Conservation (phyloP, 306 rosid genomes). For the Acacia confusa region DNA sequence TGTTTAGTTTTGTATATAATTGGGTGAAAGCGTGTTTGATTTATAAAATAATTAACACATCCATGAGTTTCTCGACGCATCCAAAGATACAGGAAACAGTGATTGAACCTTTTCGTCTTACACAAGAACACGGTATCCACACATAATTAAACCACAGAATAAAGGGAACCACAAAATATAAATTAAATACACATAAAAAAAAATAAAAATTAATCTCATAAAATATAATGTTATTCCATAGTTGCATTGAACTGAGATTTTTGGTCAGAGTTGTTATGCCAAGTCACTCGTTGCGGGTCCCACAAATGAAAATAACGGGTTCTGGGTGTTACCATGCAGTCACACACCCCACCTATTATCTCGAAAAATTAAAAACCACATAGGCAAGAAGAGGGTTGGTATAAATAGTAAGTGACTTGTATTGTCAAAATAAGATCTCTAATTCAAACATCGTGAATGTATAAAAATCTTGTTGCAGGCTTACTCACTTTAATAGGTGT, state of each 20-base stretch:
- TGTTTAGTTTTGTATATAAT: not conserved
- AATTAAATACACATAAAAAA: not conserved
- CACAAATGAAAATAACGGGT: not conserved
- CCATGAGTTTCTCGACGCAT: not conserved
- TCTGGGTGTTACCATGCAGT: too few species aligned
- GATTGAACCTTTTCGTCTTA: not conserved
- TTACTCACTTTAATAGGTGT: too few species aligned
- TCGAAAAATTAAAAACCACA: too few species aligned
- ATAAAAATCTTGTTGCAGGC: too few species aligned
- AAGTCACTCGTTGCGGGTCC: not conserved
- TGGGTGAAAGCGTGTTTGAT: not conserved
- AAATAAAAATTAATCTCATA: too few species aligned
- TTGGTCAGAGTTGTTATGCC: not conserved
- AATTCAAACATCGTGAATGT: too few species aligned
- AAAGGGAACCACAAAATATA: not conserved
- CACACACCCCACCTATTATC: too few species aligned
- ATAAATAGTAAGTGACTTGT: too few species aligned
- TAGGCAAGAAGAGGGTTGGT: too few species aligned
- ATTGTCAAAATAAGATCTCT: too few species aligned
- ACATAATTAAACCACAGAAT: not conserved
- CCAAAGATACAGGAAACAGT: not conserved
- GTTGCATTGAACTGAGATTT: not conserved
- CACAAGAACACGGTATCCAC: not conserved
- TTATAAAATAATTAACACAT: not conserved
- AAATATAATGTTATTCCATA: not conserved